Percentiles rank a stretch among this genome's conserved stretches.
Conservation (phyloP, 192 early-diverging fungal species). For the Coemansia guatemalensis region DNA sequence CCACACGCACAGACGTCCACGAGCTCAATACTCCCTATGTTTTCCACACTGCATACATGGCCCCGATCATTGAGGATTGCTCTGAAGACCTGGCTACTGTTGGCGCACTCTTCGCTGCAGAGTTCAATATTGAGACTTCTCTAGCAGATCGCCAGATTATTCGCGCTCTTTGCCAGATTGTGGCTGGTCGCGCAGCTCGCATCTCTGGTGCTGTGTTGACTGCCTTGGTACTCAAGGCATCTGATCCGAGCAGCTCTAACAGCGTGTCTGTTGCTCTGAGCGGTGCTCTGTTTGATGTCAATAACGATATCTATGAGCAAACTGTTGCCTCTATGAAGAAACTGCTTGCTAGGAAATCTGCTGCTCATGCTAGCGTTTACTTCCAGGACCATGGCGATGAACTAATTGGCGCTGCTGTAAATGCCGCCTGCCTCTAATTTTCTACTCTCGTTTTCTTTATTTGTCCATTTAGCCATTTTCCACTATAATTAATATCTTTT, state of each 20-base stretch:
- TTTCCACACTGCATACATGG: conserved; percentile 77
- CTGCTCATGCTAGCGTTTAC: not conserved
- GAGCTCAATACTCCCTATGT: conserved; percentile 59
- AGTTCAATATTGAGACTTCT: conserved; percentile 62
- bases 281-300: conserved; percentile 34
- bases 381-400: conserved; percentile 25
- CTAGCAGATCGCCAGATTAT: conserved; percentile 74
- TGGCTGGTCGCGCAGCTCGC: conserved; percentile 80
- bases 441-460: not conserved
- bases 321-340: conserved; percentile 17
- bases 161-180: conserved; percentile 75
- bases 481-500: too few species aligned
- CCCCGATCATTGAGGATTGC: conserved; percentile 68
- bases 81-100: conserved; percentile 59
- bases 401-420: conserved; percentile 33
- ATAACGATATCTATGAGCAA: conserved; percentile 7
- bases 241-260: not conserved
- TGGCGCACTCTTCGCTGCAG: conserved; percentile 68
- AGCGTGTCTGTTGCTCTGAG: conserved; percentile 21
- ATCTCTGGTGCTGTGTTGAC: conserved; percentile 66
- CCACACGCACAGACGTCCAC: conserved; percentile 48
- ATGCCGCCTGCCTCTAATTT: conserved; percentile 19
- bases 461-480: not conserved
- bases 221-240: conserved; percentile 40
- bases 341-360: not conserved